A percentile compares a stretch with the other conserved stretches of the same genome.
These are phyloP conservation scores for Lactarius hatsudake DNA, from an alignment of 768 basidiomycete species.

Conservation along the genomic window DNA sequence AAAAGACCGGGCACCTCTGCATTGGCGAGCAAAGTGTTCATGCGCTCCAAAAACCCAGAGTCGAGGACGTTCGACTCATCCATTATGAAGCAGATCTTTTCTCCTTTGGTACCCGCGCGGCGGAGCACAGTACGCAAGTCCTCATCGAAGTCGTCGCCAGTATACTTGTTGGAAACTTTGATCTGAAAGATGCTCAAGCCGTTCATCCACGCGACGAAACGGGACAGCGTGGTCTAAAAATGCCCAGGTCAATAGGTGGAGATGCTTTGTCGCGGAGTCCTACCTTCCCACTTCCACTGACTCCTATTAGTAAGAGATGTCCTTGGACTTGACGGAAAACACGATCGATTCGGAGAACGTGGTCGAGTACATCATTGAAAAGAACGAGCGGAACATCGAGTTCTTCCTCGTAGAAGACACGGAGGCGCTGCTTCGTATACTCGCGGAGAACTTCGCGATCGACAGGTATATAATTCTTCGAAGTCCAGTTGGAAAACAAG, in stretches of 20 bases:
- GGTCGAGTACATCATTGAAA: conserved; percentile 98
- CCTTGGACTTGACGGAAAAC: conserved; percentile 99
- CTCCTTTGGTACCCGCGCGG: conserved; percentile 95
- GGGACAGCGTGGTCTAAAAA: conserved; percentile 86
- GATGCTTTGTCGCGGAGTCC: conserved; percentile 16
- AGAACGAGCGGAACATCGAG: conserved; percentile 95
- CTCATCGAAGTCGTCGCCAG: conserved; percentile 97
- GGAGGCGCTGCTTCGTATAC: conserved; percentile 92
- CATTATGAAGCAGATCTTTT: conserved; percentile 99
- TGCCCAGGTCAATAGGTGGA: conserved; percentile 23
- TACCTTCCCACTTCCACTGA: conserved; percentile 98
- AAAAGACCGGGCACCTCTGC: conserved; percentile 99
- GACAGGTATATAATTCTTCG: conserved; percentile 93
- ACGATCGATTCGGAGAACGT: conserved; percentile 95
- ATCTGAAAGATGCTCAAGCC: conserved; percentile 99
- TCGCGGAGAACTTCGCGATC: conserved; percentile 91
- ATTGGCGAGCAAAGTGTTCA: conserved; percentile 98
- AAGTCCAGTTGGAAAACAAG: conserved; percentile 99
- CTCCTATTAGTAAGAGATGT: conserved; percentile 93
- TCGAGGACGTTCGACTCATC: conserved; percentile 99
- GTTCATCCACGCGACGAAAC: conserved; percentile 99
- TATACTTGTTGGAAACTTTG: conserved; percentile 99
- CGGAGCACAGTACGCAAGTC: conserved; percentile 94
- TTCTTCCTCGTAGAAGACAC: conserved; percentile 99
- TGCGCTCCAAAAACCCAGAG: conserved; percentile 98